Base-by-base conservation (phyloP, 78 protist genomes). In the Blattamonas nauphoetae region DNA sequence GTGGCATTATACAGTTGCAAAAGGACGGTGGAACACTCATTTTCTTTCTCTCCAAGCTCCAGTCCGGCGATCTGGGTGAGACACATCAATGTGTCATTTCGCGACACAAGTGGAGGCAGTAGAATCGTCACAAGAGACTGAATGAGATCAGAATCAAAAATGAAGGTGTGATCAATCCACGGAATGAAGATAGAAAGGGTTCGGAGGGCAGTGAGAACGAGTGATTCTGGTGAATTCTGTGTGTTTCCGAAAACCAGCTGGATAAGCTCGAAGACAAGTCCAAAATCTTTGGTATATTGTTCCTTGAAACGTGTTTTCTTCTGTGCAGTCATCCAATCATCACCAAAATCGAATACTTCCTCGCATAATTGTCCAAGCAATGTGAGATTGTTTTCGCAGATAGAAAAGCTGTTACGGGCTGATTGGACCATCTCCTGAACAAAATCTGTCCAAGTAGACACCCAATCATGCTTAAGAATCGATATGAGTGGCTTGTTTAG, bases 391-490 rank as follows among this genome's bases (percentile, higher is more conserved):
- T 98, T 98, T 83, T 95, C 95, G 84, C 98, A 96, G 43, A 98
- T 44, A 0, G 94, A 34, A 78, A 94, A 97, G 88, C 45, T 92
- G 0, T 94, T 91, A 33, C 85, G 87, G 33, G 93, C 55, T 5
- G 97, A 82, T 11, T 88, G 90, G 3, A 95, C 94, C 41, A 98
- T 88, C 38, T 98, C 98, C 6, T 93, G 91, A 43, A 98, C 91
- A 89, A 98, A 97, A 29, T 89, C 41, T 0, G 91, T 89, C 99
- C 99, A 98, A 63, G 93, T 64, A 6, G 91, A 90, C 33, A 98
- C 97, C 99, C 99, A 98, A 44, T 97, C 99, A 42, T 96, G 94
- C 90, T 97, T 98, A 63, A 95, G 71, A 80, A 98, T 95, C 97
- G 95, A 86, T 41, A 83, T 96, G 82, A 96, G 93, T 32, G 89